Conservation (phyloP, 2,329 filamentous ascomycete genomes). For the Fusarium agapanthi region DNA sequence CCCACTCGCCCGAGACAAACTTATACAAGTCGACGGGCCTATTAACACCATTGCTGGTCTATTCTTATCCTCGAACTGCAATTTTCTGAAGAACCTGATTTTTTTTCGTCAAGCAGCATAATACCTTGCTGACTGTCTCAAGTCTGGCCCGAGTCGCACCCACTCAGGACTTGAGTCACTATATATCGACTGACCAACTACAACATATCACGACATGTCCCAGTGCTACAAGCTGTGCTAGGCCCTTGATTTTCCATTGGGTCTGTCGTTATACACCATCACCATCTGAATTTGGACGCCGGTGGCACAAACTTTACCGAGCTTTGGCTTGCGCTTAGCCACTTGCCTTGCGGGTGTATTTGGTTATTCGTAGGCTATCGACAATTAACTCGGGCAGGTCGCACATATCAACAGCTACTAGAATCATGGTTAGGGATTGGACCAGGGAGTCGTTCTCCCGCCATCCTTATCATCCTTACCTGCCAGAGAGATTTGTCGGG, state of each 20-base stretch:
- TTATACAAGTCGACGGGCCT: background rate
- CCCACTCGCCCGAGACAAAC: conserved; percentile 1
- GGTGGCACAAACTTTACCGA: background rate
- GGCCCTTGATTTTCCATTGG: background rate
- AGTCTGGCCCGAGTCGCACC: background rate
- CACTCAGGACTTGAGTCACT: background rate
- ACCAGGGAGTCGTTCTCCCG: conserved; percentile 52
- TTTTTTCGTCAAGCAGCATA: background rate
- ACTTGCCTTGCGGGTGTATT: conserved; percentile 4
- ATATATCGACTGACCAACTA: background rate
- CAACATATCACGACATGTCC: conserved; percentile 17
- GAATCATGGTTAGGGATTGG: conserved; percentile 53
- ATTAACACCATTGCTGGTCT: background rate
- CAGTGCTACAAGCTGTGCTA: conserved; percentile 6
- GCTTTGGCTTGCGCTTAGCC: background rate
- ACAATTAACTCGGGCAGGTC: background rate
- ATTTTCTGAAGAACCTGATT: background rate
- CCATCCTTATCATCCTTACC: conserved; percentile 46
- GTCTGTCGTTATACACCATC: background rate
- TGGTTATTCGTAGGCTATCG: background rate
- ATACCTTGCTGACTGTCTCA: background rate
- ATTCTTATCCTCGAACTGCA: background rate
- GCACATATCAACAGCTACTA: background rate
- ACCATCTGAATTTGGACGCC: background rate
- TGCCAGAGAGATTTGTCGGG: conserved; percentile 42